phyloP scores from a whole-genome alignment of 2,329 filamentous ascomycete genomes.

The Zasmidium angulare region DNA sequence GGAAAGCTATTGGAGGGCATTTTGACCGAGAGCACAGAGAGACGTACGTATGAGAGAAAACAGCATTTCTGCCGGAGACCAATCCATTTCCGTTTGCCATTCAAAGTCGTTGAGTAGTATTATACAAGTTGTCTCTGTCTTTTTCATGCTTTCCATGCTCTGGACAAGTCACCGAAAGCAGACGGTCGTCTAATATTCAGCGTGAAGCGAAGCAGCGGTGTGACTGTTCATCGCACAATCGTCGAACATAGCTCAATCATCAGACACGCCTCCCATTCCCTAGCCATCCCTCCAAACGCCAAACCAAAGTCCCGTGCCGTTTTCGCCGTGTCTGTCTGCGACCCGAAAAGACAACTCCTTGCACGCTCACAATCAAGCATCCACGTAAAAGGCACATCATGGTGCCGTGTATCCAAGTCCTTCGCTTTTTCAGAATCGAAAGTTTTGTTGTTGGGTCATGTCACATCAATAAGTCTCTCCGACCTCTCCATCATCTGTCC shows the following conservation, averaged over 20 bases:
- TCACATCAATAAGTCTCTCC: constrained; percentile 36
- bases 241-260: neutral
- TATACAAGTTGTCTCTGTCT: neutral
- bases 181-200: too few species aligned
- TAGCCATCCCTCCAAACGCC: neutral
- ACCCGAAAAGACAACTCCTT: neutral
- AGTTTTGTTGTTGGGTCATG: neutral
- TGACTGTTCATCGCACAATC: neutral
- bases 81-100: neutral
- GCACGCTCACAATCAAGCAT: too few species aligned
- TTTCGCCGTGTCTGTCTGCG: neutral
- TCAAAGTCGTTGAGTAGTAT: neutral
- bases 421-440: neutral
- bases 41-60: neutral
- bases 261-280: neutral
- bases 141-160: neutral
- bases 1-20: neutral
- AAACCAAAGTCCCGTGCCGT: neutral
- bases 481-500: constrained; percentile 38
- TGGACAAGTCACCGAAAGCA: too few species aligned
- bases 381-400: neutral
- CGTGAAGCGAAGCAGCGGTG: too few species aligned
- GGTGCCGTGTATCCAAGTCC: neutral
- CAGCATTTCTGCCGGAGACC: neutral
- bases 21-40: too few species aligned